Evolutionary conservation across 1,284 basidiomycete genomes (phyloP), one percentile per base, ranked within the genome.

Genomic region (Amylostereum areolatum): DNA sequence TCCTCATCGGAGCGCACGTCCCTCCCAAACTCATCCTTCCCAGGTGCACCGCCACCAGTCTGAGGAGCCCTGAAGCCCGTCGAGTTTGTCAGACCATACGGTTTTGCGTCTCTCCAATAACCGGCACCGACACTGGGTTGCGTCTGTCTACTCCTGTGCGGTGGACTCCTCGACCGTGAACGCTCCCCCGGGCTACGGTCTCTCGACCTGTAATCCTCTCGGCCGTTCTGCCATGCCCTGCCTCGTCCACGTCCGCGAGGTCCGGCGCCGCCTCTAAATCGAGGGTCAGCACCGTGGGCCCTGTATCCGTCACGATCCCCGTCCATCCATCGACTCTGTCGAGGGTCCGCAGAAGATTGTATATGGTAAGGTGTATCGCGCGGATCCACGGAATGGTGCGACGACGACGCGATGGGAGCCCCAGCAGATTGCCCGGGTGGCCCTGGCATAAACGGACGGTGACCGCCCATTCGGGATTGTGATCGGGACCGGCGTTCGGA

Each of bases 1-100:
- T 43, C 25, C 7, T 24, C 41, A 10, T 7, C 30, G 25, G 25
- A 43, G 5, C 25, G 25, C 11, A 7, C 41, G 74, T 89, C 87
- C 59, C 88, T 78, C 57, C 88, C 87, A 65, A 90, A 90, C 64
- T 90, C 87, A 73, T 90, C 86, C 65, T 80, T 86, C 52, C 70
- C 78, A 31, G 66, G 52, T 18, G 18, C 18, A 18, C 18, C 18
- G 18, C 18, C 18, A 18, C 18, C 18, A 18, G 18, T 18, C 18
- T 18, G 18, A 18, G 18, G 18, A 18, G 18, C 18, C 18, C 18
- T 18, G 18, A 18, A 18, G 18, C 71, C 60, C 52, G 56, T 52
- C 55, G 75, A 69, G 47, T 68, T 66, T 51, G 78, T 76, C 52
- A 82, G 82, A 61, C 81, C 86, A 61, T 78, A 73, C 31, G 74